phyloP scores from a whole-genome alignment of 352 stramenopile genomes.

The Pythium plurisporium region DNA sequence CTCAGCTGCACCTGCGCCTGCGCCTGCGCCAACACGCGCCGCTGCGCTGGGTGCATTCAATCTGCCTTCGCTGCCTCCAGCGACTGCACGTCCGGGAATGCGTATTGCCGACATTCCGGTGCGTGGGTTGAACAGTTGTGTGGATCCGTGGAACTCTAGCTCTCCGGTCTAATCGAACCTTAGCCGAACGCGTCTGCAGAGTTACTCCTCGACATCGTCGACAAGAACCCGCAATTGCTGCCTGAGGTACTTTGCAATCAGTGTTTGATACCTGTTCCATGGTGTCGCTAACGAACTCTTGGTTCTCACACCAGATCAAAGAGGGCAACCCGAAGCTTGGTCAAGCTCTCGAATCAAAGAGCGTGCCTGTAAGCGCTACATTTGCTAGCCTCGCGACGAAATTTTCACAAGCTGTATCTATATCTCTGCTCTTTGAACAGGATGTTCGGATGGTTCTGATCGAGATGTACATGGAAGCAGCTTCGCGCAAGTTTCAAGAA shows the following conservation, averaged over 20 bases:
- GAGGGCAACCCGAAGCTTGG: constrained; percentile 59
- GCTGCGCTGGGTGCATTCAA: not conserved
- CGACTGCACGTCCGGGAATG: constrained; percentile 55
- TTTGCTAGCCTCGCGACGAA: too few species aligned
- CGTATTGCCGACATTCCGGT: constrained; percentile 77
- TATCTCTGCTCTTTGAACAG: too few species aligned
- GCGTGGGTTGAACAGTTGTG: too few species aligned
- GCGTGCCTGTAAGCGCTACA: constrained; percentile 54
- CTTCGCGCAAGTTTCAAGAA: constrained; percentile 73
- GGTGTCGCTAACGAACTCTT: too few species aligned
- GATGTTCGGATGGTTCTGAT: constrained; percentile 79
- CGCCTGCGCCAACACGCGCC: constrained; percentile 13
- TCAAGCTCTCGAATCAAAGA: constrained; percentile 59
- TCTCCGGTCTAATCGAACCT: not conserved
- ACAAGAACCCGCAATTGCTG: constrained; percentile 74
- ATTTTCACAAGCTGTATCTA: too few species aligned
- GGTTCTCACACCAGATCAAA: constrained; percentile 39
- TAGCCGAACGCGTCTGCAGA: constrained; percentile 66
- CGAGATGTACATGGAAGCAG: constrained; percentile 82
- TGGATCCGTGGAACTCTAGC: not conserved
- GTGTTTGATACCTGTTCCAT: not conserved
- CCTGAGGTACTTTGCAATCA: constrained; percentile 32
- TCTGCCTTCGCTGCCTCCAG: constrained; percentile 18
- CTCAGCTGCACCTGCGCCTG: not conserved
- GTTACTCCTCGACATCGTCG: constrained; percentile 76